Evolutionary conservation across 371 early-diverging fungal genomes (phyloP).

Genomic region (Haplosporangium sp.): DNA sequence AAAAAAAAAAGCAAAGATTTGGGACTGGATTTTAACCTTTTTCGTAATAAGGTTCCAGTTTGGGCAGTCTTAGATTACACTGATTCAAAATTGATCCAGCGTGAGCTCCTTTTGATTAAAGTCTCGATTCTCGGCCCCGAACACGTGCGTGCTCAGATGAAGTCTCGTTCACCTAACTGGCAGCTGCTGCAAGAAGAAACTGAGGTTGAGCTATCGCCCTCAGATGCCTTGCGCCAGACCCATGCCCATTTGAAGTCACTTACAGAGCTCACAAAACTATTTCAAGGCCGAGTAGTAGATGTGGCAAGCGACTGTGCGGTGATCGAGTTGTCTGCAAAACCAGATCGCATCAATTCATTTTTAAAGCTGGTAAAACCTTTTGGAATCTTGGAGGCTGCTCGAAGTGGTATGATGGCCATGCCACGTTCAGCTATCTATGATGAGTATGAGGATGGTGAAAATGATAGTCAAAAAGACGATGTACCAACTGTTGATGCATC

Average conservation of each 20-base stretch:
- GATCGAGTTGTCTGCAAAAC: slow-evolving; percentile 90
- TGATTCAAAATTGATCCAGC: slow-evolving; percentile 82
- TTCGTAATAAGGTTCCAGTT: slow-evolving; percentile 78
- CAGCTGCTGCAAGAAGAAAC: slow-evolving; percentile 61
- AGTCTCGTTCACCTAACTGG: slow-evolving; percentile 48
- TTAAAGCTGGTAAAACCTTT: slow-evolving; percentile 92
- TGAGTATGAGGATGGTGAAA: slow-evolving; percentile 50
- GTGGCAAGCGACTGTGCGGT: slow-evolving; percentile 85
- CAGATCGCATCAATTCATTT: slow-evolving; percentile 89
- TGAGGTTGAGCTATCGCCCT: slow-evolving; percentile 62
- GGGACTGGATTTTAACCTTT: background rate
- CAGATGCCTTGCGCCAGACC: slow-evolving; percentile 70
- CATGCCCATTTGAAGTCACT: slow-evolving; percentile 85
- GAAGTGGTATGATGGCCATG: slow-evolving; percentile 96
- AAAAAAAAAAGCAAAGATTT: no score
- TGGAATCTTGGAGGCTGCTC: slow-evolving; percentile 93
- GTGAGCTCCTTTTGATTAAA: slow-evolving; percentile 93
- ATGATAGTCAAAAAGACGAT: slow-evolving; percentile 61
- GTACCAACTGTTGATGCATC: slow-evolving; percentile 82
- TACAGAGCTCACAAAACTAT: slow-evolving; percentile 85
- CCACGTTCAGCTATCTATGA: slow-evolving; percentile 86
- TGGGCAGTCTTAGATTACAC: slow-evolving; percentile 98
- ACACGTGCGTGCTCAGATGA: slow-evolving; percentile 67
- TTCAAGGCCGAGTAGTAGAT: slow-evolving; percentile 92
- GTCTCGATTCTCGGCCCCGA: slow-evolving; percentile 89